phyloP scores from a whole-genome alignment of 805 yeast species.

The Pichia exigua region DNA sequence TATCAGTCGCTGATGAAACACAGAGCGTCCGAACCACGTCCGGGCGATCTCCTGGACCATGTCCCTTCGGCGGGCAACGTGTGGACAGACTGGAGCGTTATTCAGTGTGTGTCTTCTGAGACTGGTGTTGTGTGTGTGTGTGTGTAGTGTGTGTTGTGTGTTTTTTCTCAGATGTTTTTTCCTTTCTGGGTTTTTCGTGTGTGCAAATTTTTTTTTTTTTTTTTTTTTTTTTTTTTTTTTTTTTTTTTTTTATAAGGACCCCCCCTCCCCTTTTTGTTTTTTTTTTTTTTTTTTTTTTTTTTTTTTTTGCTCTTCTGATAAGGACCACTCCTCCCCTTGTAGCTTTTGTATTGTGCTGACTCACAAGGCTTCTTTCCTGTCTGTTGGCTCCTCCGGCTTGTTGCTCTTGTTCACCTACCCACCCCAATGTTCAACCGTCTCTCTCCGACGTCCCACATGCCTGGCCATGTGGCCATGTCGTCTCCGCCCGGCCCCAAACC shows the following conservation, averaged over 20 bases:
- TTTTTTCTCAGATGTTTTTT: no score
- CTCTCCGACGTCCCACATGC: no score
- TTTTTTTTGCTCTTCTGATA: not conserved
- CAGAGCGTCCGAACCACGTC: conserved; percentile 8
- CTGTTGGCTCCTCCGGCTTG: not conserved
- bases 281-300: no score
- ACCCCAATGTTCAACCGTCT: no score
- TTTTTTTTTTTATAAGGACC: not conserved
- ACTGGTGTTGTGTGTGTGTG: not conserved
- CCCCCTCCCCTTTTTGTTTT: not conserved
- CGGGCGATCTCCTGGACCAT: not conserved
- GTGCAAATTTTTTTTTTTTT: no score
- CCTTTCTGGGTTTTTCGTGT: no score
- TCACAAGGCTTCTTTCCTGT: no score
- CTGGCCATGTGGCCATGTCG: no score
- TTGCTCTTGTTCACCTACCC: not conserved
- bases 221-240: no score
- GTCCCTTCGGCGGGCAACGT: conserved; percentile 23
- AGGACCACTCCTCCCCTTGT: not conserved
- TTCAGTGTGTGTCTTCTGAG: not conserved
- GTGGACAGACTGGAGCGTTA: not conserved
- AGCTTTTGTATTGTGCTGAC: not conserved
- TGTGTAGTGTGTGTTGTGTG: conserved; percentile 3
- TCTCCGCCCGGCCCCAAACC: no score
- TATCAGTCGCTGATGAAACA: conserved; percentile 33